A percentile compares a stretch with the other conserved stretches of the same genome.
These are phyloP conservation scores for Brassica hybrid DNA, from an alignment of 441 rosid genomes.

Conservation along the genomic window DNA sequence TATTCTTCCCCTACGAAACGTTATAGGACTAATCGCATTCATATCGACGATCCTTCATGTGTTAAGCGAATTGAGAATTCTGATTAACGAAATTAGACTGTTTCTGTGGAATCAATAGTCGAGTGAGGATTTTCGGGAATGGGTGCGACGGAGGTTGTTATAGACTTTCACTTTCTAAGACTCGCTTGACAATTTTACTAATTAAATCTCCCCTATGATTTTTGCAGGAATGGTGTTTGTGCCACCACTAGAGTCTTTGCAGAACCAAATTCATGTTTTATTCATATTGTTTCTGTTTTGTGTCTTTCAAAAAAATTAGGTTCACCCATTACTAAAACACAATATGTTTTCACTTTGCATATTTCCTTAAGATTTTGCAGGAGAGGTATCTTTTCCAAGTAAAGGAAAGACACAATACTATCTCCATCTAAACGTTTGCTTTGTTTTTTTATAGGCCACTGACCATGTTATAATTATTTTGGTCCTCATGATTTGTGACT, in stretches of 20 bases:
- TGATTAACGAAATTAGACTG: too few relatives aligned
- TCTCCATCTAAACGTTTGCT: neutral
- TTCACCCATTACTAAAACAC: neutral
- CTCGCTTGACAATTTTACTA: neutral
- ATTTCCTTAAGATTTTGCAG: neutral
- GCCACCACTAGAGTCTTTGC: neutral
- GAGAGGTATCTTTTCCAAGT: neutral
- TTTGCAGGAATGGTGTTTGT: neutral
- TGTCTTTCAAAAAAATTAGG: neutral
- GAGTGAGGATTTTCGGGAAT: too few relatives aligned
- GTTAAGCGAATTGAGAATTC: too few relatives aligned
- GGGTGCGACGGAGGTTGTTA: too few relatives aligned
- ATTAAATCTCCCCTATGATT: neutral
- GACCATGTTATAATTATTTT: too few relatives aligned
- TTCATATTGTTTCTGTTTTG: neutral
- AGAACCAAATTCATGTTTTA: neutral
- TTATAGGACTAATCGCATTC: too few relatives aligned
- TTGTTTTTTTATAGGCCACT: too few relatives aligned
- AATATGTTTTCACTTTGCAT: neutral
- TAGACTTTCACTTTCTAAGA: too few relatives aligned
- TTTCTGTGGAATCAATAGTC: too few relatives aligned
- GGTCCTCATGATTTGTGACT: neutral
- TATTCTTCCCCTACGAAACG: too few relatives aligned
- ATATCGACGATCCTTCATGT: too few relatives aligned
- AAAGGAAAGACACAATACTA: neutral